Evolutionary conservation across 306 rosid species (phyloP).

Genomic region (Cucumis hystrix): DNA sequence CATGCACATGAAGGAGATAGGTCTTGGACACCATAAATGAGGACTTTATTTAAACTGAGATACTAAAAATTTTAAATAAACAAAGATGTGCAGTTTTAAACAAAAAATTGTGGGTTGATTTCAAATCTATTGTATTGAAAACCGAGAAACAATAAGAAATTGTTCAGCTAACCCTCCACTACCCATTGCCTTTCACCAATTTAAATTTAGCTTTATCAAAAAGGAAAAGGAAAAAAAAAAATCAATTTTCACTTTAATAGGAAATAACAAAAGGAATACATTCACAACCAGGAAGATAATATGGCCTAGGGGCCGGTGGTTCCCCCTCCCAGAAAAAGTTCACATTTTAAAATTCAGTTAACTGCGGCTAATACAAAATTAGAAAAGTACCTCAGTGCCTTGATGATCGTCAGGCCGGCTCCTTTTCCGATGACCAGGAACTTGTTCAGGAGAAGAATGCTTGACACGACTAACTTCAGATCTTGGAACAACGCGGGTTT

Average conservation of each 20-base stretch:
- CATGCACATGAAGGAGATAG: neutral
- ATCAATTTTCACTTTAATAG: too few species aligned
- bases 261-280: too few species aligned
- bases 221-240: too few species aligned
- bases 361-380: neutral
- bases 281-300: too few species aligned
- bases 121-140: neutral
- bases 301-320: too few species aligned
- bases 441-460: conserved; percentile 35
- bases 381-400: conserved; percentile 31
- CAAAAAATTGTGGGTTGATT: neutral
- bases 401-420: conserved; percentile 45
- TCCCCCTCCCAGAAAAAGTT: too few species aligned
- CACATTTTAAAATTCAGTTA: neutral
- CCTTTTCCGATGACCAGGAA: conserved; percentile 54
- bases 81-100: neutral
- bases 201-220: neutral
- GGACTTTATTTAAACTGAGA: neutral
- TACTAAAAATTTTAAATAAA: neutral
- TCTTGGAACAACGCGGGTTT: conserved; percentile 49
- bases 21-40: neutral
- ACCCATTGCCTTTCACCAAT: neutral
- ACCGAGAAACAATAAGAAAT: neutral
- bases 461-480: conserved; percentile 31
- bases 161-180: neutral